Evolutionary conservation across 2,329 filamentous ascomycete genomes (phyloP), one percentile per base, ranked within the genome.

Genomic region (Fusarium fracticaudum): DNA sequence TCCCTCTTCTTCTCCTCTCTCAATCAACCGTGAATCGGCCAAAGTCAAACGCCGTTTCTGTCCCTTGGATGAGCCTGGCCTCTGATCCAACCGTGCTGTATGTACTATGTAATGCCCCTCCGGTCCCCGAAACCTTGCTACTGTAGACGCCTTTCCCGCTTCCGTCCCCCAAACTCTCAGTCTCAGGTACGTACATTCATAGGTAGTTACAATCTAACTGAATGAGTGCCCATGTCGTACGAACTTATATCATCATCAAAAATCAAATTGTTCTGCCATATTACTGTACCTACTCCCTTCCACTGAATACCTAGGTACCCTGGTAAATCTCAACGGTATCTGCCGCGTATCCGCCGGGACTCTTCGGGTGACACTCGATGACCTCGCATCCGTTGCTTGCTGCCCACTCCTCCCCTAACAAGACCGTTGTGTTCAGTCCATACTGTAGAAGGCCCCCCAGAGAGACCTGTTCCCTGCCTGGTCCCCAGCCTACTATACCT

Each of bases 331-430:
- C 64, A 54, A 31, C 69, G 60, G 69, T 59, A 69, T 66, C 70
- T 73, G 55, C 70, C 69, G 69, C 51, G 44, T 55, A 65, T 55
- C 51, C 63, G 57, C 73, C 63, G 51, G 69, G 61, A 64, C 59
- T 73, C 69, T 63, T 73, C 66, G 72, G 69, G 64, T 69, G 67
- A 71, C 70, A 71, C 61, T 62, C 57, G 64, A 62, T 69, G 57
- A 65, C 64, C 64, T 65, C 48, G 20, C 47, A 40, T 22, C 41
- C 35, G 38, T 24, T 51, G 22, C 41, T 31, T 29, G 35, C 10
- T 35, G 15, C 14, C 53, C 38, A 33, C 31, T 47, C 40, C 31
- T 47, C 40, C 35, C 35, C 43, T 61, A 38, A 44, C 35, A 43
- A 45, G n/a, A 45, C 40, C 41, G 29, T 44, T 24, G 22, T 26